A percentile compares a stretch with the other conserved stretches of the same genome.
These are phyloP conservation scores for Trichoderma atrobrunneum DNA, from an alignment of 2,329 filamentous ascomycete genomes.

Conservation along the genomic window DNA sequence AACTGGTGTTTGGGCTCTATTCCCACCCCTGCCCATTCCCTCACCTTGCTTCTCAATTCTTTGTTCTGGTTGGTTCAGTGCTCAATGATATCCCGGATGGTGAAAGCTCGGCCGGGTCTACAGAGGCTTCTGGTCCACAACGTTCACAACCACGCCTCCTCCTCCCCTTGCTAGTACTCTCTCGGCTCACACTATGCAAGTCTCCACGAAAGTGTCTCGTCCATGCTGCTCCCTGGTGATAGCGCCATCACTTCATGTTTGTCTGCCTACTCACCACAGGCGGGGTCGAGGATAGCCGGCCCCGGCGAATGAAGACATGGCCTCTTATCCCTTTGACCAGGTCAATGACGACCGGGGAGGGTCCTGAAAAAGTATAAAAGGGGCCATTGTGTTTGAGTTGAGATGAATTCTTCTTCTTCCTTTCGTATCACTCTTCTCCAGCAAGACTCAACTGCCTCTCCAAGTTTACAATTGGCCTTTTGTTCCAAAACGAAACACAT, in stretches of 20 bases:
- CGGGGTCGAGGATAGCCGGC: constrained; percentile 39
- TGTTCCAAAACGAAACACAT: not conserved
- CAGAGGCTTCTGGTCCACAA: constrained; percentile 23
- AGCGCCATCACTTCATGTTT: constrained; percentile 34
- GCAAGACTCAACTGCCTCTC: not conserved
- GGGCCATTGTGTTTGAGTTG: constrained; percentile 47
- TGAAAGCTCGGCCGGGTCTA: not conserved
- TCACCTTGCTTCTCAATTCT: constrained; percentile 16
- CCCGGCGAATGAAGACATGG: constrained; percentile 44
- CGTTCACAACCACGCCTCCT: constrained; percentile 22
- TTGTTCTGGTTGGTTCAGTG: constrained; percentile 19
- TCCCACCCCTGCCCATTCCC: constrained; percentile 26
- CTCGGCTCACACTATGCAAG: constrained; percentile 36
- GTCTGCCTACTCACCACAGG: constrained; percentile 34
- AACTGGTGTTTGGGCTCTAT: constrained; percentile 20
- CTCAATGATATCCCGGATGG: constrained; percentile 11
- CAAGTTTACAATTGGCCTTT: not conserved
- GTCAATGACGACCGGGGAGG: constrained; percentile 35
- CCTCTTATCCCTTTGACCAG: constrained; percentile 42
- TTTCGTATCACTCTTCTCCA: constrained; percentile 40
- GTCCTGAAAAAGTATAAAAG: constrained; percentile 62
- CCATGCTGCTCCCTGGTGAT: constrained; percentile 28
- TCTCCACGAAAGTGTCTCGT: constrained; percentile 35
- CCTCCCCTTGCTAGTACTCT: constrained; percentile 28
- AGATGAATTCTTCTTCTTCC: constrained; percentile 49